phyloP scores from a whole-genome alignment of 306 rosid genomes.

The Dryas drummondii region DNA sequence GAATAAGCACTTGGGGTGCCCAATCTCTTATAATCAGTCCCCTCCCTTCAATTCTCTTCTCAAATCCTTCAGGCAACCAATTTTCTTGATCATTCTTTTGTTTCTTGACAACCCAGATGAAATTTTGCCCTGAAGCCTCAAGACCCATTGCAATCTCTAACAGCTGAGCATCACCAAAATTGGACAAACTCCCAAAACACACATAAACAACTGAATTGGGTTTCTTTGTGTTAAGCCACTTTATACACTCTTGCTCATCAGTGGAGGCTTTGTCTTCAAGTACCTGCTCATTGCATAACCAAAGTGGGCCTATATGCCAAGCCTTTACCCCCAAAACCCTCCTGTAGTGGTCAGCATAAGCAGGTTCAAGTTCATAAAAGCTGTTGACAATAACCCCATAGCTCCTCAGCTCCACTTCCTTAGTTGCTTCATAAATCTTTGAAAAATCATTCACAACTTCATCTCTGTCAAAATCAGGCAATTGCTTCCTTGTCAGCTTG shows the following conservation, averaged over 20 bases:
- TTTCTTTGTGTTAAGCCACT: conserved; percentile 30
- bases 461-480: conserved; percentile 10
- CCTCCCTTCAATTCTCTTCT: conserved; percentile 32
- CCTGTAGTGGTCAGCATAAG: conserved; percentile 41
- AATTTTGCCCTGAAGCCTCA: conserved; percentile 31
- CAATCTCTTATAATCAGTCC: conserved; percentile 34
- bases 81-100: neutral
- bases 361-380: conserved; percentile 54
- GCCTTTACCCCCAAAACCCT: conserved; percentile 36
- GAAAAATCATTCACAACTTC: conserved; percentile 4
- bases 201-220: conserved; percentile 48
- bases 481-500: conserved; percentile 24
- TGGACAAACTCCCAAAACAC: conserved; percentile 43
- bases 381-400: conserved; percentile 54
- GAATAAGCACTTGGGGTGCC: conserved; percentile 41
- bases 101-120: conserved; percentile 37
- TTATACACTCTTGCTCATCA: conserved; percentile 24
- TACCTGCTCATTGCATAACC: conserved; percentile 16
- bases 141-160: conserved; percentile 41
- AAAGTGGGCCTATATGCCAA: conserved; percentile 70
- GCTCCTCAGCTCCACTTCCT: conserved; percentile 31
- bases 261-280: conserved; percentile 25
- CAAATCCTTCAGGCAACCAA: conserved; percentile 37
- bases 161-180: conserved; percentile 41
- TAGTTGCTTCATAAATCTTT: neutral